Conservation (phyloP, 176 grass and related monocot species). For the Typha latifolia region DNA sequence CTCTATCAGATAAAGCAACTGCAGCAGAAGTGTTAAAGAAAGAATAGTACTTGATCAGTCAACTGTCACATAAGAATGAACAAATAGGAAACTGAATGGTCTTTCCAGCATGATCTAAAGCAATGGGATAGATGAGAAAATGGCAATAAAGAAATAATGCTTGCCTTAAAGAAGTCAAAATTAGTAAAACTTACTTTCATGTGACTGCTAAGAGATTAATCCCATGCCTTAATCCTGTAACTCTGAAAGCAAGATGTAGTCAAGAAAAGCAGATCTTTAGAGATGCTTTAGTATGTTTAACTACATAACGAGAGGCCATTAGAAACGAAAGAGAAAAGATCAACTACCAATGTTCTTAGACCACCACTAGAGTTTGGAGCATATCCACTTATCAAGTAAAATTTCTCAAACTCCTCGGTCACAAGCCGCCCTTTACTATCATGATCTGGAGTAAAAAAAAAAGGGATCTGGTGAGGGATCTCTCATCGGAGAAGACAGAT, state of each 20-base stretch:
- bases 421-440: conserved; percentile 73
- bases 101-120: neutral
- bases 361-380: conserved; percentile 80
- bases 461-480: no score
- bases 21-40: neutral
- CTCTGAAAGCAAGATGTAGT: conserved; percentile 34
- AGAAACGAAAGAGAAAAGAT: conserved; percentile 1
- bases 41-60: no score
- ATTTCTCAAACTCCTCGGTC: conserved; percentile 72
- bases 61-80: no score
- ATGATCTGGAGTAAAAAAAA: conserved; percentile 30
- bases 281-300: conserved; percentile 8
- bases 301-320: neutral
- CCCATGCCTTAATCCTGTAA: conserved; percentile 66
- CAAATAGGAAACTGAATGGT: neutral
- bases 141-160: conserved; percentile 2
- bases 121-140: conserved; percentile 1
- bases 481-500: no score
- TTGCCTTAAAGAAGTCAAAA: conserved; percentile 2
- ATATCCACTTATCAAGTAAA: conserved; percentile 81
- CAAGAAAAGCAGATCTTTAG: neutral
- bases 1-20: neutral
- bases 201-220: conserved; percentile 62
- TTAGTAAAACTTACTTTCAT: conserved; percentile 22
- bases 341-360: conserved; percentile 30